Conservation (phyloP, 352 stramenopile species). For the Globisporangium irregulare region DNA sequence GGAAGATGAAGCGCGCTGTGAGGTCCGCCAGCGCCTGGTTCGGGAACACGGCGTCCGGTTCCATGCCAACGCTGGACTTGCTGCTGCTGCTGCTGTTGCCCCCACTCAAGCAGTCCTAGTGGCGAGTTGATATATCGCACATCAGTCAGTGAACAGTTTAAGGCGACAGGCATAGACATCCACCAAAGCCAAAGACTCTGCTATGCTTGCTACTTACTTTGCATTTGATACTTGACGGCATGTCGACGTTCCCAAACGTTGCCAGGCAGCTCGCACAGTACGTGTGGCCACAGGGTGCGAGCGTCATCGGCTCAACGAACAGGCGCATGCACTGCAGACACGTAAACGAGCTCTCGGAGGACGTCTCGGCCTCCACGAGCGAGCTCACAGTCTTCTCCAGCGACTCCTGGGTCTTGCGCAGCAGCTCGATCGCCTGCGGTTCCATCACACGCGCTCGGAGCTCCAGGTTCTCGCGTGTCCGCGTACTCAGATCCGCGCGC, state of each 20-base stretch:
- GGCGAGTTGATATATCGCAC: neutral
- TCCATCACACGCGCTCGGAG: slow-evolving; percentile 50
- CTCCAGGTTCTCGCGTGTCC: slow-evolving; percentile 43
- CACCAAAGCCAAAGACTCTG: neutral
- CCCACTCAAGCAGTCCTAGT: slow-evolving; percentile 9
- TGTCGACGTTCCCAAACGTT: slow-evolving; percentile 28
- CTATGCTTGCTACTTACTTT: slow-evolving; percentile 24
- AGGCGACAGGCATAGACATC: no score
- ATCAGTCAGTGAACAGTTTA: neutral
- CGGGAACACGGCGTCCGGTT: slow-evolving; percentile 54
- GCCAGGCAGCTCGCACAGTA: slow-evolving; percentile 59
- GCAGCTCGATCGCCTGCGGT: slow-evolving; percentile 41
- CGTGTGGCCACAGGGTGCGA: slow-evolving; percentile 69
- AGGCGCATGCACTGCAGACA: slow-evolving; percentile 72
- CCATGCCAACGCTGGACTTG: slow-evolving; percentile 8
- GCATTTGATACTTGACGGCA: slow-evolving; percentile 50
- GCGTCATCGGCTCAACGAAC: slow-evolving; percentile 60
- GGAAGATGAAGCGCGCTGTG: slow-evolving; percentile 70
- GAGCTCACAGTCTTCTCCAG: slow-evolving; percentile 64
- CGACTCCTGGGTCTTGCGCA: slow-evolving; percentile 58
- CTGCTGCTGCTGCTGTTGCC: neutral
- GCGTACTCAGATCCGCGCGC: slow-evolving; percentile 33
- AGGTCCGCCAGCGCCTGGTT: slow-evolving; percentile 71
- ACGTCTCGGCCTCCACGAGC: slow-evolving; percentile 63
- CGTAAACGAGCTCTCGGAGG: slow-evolving; percentile 74